Evolutionary conservation across 2,329 filamentous ascomycete genomes (phyloP).

Genomic region (Scytalidium lignicola): DNA sequence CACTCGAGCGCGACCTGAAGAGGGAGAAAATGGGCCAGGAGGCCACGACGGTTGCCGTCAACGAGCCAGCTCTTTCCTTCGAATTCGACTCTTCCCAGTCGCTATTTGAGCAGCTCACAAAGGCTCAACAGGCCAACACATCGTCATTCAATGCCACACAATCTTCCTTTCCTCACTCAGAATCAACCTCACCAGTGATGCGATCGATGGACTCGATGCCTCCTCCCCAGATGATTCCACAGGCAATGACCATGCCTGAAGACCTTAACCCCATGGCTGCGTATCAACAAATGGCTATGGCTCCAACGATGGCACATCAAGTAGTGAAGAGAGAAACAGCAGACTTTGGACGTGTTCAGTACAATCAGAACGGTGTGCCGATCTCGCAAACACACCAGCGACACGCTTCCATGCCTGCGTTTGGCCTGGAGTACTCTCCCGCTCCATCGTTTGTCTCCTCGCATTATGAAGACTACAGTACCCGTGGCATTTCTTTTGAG

Average conservation of each 20-base stretch:
- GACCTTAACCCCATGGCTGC: constrained; percentile 59
- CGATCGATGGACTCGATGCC: constrained; percentile 92
- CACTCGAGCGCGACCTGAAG: constrained; percentile 94
- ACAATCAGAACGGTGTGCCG: constrained; percentile 87
- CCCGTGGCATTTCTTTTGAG: constrained; percentile 92
- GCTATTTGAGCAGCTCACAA: constrained; percentile 98
- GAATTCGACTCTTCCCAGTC: constrained; percentile 99
- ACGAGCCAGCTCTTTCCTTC: constrained; percentile 94
- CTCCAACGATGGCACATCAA: constrained; percentile 63
- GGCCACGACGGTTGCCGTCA: constrained; percentile 92
- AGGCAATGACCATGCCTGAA: constrained; percentile 50
- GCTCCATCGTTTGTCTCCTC: constrained; percentile 98
- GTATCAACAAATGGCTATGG: constrained; percentile 67
- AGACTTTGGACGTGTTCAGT: constrained; percentile 76
- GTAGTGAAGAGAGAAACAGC: constrained; percentile 78
- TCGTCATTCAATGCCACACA: constrained; percentile 88
- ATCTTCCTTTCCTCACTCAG: constrained; percentile 43
- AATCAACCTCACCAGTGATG: constrained; percentile 82
- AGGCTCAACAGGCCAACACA: constrained; percentile 97
- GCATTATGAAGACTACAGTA: constrained; percentile 96
- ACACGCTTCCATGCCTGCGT: constrained; percentile 97
- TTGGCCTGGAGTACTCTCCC: constrained; percentile 91
- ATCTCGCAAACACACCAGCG: constrained; percentile 80
- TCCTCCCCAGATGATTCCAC: constrained; percentile 76
- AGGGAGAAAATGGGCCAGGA: constrained; percentile 99